Evolutionary conservation across 768 basidiomycete species (phyloP).

Genomic region (Lactarius deliciosus): DNA sequence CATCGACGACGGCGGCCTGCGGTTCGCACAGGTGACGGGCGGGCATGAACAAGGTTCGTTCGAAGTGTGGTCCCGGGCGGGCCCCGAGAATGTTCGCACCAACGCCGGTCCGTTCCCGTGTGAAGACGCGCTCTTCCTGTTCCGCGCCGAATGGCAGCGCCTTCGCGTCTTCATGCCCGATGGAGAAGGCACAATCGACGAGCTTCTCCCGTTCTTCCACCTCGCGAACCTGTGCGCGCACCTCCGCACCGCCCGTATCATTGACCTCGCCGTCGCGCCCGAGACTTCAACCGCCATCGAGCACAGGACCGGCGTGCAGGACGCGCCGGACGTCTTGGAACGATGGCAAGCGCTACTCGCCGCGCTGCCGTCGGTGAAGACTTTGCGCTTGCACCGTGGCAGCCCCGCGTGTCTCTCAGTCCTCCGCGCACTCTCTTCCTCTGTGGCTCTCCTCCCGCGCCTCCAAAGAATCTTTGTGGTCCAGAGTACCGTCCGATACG

Average conservation of each 20-base stretch:
- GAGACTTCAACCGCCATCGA: neutral
- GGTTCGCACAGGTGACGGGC: conserved; percentile 4
- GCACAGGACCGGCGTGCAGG: too few relatives aligned
- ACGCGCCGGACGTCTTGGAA: too few relatives aligned
- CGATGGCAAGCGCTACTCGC: conserved; percentile 1
- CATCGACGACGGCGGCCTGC: conserved; percentile 8
- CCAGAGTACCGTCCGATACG: neutral
- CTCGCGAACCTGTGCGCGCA: neutral
- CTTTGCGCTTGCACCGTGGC: neutral
- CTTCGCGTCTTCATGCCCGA: neutral
- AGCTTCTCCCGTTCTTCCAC: conserved; percentile 16
- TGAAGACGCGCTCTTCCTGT: conserved; percentile 15
- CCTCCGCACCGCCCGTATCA: neutral
- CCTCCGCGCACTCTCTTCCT: neutral
- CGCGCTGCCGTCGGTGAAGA: conserved; percentile 8
- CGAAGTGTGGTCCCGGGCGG: conserved; percentile 2
- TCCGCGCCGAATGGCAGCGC: conserved; percentile 11
- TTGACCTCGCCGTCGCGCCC: conserved; percentile 1
- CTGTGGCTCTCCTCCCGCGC: neutral
- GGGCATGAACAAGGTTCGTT: conserved; percentile 9
- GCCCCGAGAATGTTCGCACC: neutral
- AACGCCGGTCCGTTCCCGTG: neutral
- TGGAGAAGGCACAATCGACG: neutral
- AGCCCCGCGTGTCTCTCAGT: neutral
- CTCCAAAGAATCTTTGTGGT: conserved; percentile 16